phyloP scores from a whole-genome alignment of 2,329 filamentous ascomycete species.

The Fusarium tupiense region DNA sequence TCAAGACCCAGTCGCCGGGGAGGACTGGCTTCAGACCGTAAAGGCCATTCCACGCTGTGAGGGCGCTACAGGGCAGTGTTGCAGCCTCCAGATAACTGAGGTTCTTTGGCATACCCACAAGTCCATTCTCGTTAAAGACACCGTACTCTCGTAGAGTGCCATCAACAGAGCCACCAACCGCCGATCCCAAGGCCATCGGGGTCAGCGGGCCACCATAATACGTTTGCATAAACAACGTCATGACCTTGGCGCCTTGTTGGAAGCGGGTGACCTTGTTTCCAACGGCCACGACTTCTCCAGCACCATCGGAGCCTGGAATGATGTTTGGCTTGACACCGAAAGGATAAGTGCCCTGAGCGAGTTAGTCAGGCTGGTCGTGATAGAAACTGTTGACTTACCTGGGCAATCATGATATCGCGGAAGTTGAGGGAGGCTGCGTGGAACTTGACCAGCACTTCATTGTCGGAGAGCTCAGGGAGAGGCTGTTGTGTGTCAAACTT shows the following conservation, averaged over 20 bases:
- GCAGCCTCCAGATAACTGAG: not conserved
- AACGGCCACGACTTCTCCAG: not conserved
- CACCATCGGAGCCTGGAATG: not conserved
- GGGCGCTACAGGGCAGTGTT: not conserved
- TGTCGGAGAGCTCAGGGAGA: not conserved
- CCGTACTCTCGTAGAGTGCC: not conserved
- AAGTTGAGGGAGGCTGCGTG: not conserved
- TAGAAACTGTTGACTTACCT: rapidly evolving
- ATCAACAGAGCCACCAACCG: not conserved
- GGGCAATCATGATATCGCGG: not conserved
- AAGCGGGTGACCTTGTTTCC: not conserved
- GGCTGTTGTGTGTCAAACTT: not conserved
- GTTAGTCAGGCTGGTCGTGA: not conserved
- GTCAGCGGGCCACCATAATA: not conserved
- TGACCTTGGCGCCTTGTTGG: rapidly evolving
- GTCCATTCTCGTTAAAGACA: not conserved
- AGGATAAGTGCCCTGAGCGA: not conserved
- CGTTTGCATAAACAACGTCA: not conserved
- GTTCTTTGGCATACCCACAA: not conserved
- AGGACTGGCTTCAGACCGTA: not conserved
- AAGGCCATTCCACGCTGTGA: not conserved
- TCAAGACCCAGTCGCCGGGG: not conserved
- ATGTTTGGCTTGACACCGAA: not conserved
- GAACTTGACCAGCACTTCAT: not conserved
- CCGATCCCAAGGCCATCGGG: not conserved